Evolutionary conservation across 345 rosid genomes (phyloP), one percentile per base, ranked within the genome.

Genomic region (Euclidium syriacum): DNA sequence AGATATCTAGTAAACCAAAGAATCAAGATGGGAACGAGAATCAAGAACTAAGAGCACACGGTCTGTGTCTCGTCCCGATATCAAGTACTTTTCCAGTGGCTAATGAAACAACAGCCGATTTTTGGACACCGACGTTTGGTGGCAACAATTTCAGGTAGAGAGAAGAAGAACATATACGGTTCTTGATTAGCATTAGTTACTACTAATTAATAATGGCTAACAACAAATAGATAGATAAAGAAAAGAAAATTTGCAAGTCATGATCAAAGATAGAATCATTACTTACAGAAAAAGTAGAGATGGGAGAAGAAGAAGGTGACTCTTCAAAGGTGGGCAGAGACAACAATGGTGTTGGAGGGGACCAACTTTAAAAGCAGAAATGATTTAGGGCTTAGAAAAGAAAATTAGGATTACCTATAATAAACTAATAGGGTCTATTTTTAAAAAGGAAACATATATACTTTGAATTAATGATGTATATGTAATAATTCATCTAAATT

Each of bases 81-180:
- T 80, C 98, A 9, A 89, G 86, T 79, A 83, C 90, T 17, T 85
- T 77, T 62, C 90, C 94, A 2, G 85, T 85, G 27, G 80, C 99
- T 20, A 86, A 83, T n/a, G 95, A 85, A 73, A 74, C 88, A 35
- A 69, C 89, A 3, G 82, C 76, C 14, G 96, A 87, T 65, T 84
- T 85, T 68, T 90, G 99, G 99, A 84, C 81, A 50, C 94, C 96
- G n/a, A 81, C 95, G 42, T 87, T 84, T 58, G 99, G 95, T 39
- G 90, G 85, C 17, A 73, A 59, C 62, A 73, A 36, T 53, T 66
- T 73, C 77, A 73, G 77, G 77, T 73, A 73, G n/a, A 56, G n/a
- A 56, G 8, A 63, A 16, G 8, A 38, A 47, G 42, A 47, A 49
- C 32, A 2, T 49, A 38, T 38, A 70, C 43, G 35, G 57, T 62